Evolutionary conservation across 306 rosid genomes (phyloP).

Genomic region (Dryas drummondii): DNA sequence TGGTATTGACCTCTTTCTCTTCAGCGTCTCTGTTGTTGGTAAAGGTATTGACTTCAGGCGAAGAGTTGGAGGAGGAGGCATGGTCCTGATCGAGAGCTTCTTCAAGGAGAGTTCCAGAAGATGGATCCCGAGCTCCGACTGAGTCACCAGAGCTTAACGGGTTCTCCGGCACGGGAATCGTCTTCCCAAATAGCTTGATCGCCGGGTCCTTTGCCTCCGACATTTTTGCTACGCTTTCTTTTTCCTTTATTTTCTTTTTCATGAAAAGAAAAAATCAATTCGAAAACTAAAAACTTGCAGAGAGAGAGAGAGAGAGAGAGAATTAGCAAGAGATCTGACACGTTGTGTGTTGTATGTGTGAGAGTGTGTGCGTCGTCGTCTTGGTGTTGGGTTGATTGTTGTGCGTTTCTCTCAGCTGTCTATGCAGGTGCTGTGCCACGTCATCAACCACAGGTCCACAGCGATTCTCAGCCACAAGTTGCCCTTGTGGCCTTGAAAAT

Average conservation of each 20-base stretch:
- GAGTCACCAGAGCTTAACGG: conserved; percentile 16
- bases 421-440: conserved; percentile 36
- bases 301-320: conserved; percentile 21
- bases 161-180: conserved; percentile 44
- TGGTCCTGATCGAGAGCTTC: conserved; percentile 27
- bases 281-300: conserved; percentile 2
- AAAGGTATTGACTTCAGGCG: conserved; percentile 24
- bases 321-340: conserved; percentile 34
- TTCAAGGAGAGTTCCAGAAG: conserved; percentile 7
- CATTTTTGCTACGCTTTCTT: conserved; percentile 32
- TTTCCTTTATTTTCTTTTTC: not conserved
- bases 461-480: conserved; percentile 53
- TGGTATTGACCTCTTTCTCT: conserved; percentile 24
- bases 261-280: not conserved
- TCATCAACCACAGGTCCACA: conserved; percentile 8
- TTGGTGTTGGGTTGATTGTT: not conserved
- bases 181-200: conserved; percentile 64
- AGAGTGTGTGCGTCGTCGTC: conserved; percentile 16
- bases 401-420: conserved; percentile 17
- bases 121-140: conserved; percentile 17
- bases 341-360: conserved; percentile 25
- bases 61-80: conserved; percentile 32
- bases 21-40: conserved; percentile 23
- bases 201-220: conserved; percentile 61
- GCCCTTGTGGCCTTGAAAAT: conserved; percentile 39